Evolutionary conservation across 2,329 filamentous ascomycete genomes (phyloP), one percentile per base, ranked within the genome.

Genomic region (Fusarium heterosporum): DNA sequence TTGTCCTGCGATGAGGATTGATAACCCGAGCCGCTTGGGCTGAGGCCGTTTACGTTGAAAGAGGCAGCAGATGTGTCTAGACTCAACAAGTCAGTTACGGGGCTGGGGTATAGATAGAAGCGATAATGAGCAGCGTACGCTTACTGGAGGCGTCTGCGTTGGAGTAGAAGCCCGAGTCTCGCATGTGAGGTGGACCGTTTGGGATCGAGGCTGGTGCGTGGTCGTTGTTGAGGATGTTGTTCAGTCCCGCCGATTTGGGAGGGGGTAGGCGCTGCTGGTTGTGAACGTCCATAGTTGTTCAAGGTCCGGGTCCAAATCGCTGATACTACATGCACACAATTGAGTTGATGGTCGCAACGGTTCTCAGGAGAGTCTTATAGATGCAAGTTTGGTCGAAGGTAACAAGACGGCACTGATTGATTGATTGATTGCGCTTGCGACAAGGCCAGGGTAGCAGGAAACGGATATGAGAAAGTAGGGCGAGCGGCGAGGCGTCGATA

Each of bases 1-100:
- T 89, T 89, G 72, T 90, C 87, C 30, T 81, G 78, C 19, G 81
- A 80, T 6, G 57, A 61, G 38, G 83, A 80, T 59, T 85, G 83
- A 61, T 85, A 87, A 38, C 77, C 79, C 14, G 81, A 84, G 58
- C 75, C 77, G 43, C 80, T 77, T 38, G 78, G 84, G 57, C 78
- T 80, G 16, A 80, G 72, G 30, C 78, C 76, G 54, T 78, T 77
- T 41, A 71, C 72, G 52, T 70, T 78, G 62, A 80, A 80, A 2
- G 79, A 80, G 25, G 78, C 78, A 42, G 76, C 75, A 22, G 78
- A 80, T 36, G 78, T 79, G 53, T 80, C 78, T 80, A 58, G 40
- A 48, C 36, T 39, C 12, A 42, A 43, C 10, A 54, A 40, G 61
- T 74, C 52, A 74, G 72, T 58, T 40, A 59, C 39, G 16, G 43